Percentiles rank a stretch among this genome's conserved stretches.
phyloP scores from a whole-genome alignment of 1,284 basidiomycete genomes.

The Golubevia sp. region DNA sequence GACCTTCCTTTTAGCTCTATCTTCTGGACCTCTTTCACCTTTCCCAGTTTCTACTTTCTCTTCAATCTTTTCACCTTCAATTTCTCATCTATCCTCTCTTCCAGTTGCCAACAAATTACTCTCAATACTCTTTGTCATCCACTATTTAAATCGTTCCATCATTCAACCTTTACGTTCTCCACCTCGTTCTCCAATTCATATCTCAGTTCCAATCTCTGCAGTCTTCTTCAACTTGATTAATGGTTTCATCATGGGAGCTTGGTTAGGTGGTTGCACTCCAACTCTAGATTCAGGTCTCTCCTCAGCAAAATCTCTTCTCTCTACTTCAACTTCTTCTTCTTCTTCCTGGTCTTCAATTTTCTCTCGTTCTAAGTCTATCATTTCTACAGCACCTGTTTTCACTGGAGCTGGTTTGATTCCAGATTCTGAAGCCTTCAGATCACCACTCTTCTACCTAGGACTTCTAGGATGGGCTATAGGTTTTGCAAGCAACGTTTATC shows the following conservation, averaged over 20 bases:
- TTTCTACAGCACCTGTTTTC: conserved; percentile 39
- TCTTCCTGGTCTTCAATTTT: background rate
- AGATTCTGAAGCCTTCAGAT: conserved; percentile 46
- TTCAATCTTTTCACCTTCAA: conserved; percentile 43
- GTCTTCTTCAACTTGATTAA: conserved; percentile 75
- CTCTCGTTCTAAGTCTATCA: background rate
- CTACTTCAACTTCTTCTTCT: conserved; percentile 8
- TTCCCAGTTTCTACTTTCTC: conserved; percentile 17
- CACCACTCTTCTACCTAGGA: conserved; percentile 69
- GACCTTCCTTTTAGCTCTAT: conserved; percentile 62
- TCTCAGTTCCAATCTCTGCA: conserved; percentile 70
- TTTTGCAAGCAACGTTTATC: conserved; percentile 77
- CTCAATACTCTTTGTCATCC: conserved; percentile 70
- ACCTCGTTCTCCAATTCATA: conserved; percentile 76
- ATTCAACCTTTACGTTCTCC: conserved; percentile 81
- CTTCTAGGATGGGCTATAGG: conserved; percentile 73
- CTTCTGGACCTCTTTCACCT: conserved; percentile 65
- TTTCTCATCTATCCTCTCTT: conserved; percentile 51
- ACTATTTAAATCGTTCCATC: conserved; percentile 83
- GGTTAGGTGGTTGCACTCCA: conserved; percentile 55
- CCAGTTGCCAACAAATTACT: conserved; percentile 68
- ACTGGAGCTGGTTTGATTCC: conserved; percentile 35
- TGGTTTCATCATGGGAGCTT: conserved; percentile 73
- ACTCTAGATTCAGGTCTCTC: conserved; percentile 8
- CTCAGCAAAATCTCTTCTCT: conserved; percentile 8